Percentiles rank a stretch among this genome's conserved stretches.
phyloP scores from a whole-genome alignment of 176 grass and related monocot genomes.

The Luzula sylvatica region DNA sequence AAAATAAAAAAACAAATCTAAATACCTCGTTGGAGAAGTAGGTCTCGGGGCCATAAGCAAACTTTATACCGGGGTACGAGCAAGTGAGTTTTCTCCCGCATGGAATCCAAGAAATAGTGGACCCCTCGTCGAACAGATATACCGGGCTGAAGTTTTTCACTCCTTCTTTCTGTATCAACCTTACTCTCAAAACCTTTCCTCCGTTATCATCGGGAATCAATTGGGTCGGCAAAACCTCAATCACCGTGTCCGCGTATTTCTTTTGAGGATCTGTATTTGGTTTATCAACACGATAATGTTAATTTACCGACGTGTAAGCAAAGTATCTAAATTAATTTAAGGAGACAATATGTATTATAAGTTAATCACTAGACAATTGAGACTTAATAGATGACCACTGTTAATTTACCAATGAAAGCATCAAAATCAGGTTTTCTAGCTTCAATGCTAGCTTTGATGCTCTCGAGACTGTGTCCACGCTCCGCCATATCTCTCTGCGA shows the following conservation, averaged over 20 bases:
- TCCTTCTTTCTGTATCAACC: constrained; percentile 79
- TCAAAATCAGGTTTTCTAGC: constrained; percentile 85
- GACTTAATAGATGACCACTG: too few species aligned
- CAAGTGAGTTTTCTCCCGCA: constrained; percentile 87
- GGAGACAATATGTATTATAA: too few species aligned
- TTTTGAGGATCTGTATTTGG: constrained; percentile 65
- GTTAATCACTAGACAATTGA: not conserved
- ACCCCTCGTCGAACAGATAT: constrained; percentile 89
- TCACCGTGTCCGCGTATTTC: constrained; percentile 73
- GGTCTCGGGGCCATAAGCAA: constrained; percentile 58
- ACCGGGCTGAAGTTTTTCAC: constrained; percentile 58
- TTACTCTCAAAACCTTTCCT: constrained; percentile 74
- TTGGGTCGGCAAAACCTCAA: constrained; percentile 81
- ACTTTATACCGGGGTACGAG: constrained; percentile 88
- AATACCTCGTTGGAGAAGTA: constrained; percentile 79
- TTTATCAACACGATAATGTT: not conserved
- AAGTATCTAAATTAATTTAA: too few species aligned
- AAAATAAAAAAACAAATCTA: not conserved
- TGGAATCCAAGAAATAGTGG: constrained; percentile 72
- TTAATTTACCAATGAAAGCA: constrained; percentile 57
- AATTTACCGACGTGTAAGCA: too few species aligned
- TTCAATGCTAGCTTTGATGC: constrained; percentile 78
- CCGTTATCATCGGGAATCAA: constrained; percentile 79
- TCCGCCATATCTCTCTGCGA: constrained; percentile 86
- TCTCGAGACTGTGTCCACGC: constrained; percentile 91